phyloP scores from a whole-genome alignment of 2,329 filamentous ascomycete genomes.

The Ilyonectria robusta region DNA sequence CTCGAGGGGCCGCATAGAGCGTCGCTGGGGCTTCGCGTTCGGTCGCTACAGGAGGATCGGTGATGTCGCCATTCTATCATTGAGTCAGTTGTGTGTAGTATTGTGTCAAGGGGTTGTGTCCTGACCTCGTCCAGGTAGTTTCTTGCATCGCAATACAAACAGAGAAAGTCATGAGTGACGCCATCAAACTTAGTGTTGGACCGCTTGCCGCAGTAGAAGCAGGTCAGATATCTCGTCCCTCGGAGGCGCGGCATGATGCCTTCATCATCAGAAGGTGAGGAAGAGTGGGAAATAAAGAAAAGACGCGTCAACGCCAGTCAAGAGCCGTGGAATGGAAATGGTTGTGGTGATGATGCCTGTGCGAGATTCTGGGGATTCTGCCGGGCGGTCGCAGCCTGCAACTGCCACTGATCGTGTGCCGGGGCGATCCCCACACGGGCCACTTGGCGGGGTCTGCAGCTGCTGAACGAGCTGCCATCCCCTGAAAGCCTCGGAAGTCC shows the following conservation, averaged over 20 bases:
- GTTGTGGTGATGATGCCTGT: slow-evolving; percentile 30
- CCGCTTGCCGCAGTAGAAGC: slow-evolving; percentile 87
- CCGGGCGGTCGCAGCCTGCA: slow-evolving; percentile 50
- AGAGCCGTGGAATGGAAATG: neutral
- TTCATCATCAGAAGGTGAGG: slow-evolving; percentile 25
- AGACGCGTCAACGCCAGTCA: neutral
- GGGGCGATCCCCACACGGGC: slow-evolving; percentile 23
- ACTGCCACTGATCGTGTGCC: slow-evolving; percentile 14
- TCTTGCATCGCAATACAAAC: slow-evolving; percentile 83
- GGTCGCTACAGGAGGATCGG: slow-evolving; percentile 82
- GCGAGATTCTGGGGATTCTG: slow-evolving; percentile 49
- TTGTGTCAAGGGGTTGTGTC: neutral
- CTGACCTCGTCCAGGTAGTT: slow-evolving; percentile 90
- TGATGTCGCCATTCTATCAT: slow-evolving; percentile 84
- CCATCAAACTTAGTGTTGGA: slow-evolving; percentile 73
- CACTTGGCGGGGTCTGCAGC: slow-evolving; percentile 29
- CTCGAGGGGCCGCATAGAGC: slow-evolving; percentile 64
- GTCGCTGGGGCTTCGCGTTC: slow-evolving; percentile 57
- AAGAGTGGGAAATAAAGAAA: neutral
- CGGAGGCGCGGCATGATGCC: slow-evolving; percentile 60
- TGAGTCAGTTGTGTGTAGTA: slow-evolving; percentile 21
- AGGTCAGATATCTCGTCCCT: slow-evolving; percentile 67
- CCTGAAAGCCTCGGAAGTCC: slow-evolving; percentile 33
- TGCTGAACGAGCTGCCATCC: slow-evolving; percentile 19
- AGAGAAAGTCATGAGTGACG: slow-evolving; percentile 76